Percentiles rank a stretch among this genome's conserved stretches.
These are phyloP conservation scores for Albugo laibachii DNA, from an alignment of 352 stramenopile genomes.

Conservation along the genomic window DNA sequence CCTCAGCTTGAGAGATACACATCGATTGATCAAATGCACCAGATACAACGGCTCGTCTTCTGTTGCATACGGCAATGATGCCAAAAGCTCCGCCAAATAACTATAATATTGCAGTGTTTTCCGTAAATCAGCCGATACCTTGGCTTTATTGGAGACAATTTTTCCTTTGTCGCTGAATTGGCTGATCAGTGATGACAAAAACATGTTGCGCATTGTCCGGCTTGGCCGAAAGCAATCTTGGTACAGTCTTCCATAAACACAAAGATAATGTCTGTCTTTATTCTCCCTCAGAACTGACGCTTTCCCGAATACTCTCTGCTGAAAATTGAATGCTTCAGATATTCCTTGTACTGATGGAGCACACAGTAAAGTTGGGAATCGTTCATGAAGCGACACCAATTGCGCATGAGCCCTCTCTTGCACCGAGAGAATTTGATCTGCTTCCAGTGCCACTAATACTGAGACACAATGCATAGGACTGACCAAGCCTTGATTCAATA, in stretches of 20 bases:
- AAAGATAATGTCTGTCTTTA: constrained; percentile 51
- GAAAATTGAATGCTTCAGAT: constrained; percentile 37
- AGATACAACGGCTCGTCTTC: constrained; percentile 71
- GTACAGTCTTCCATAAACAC: constrained; percentile 54
- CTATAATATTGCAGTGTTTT: constrained; percentile 20
- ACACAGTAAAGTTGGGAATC: constrained; percentile 28
- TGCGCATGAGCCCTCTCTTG: constrained; percentile 47
- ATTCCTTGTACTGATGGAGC: constrained; percentile 41
- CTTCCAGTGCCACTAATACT: constrained; percentile 55
- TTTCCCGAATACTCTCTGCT: constrained; percentile 29
- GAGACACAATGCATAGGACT: constrained; percentile 60
- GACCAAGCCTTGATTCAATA: constrained; percentile 63
- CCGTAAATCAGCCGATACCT: constrained; percentile 15
- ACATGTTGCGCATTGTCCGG: constrained; percentile 24
- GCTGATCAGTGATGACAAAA: constrained; percentile 44
- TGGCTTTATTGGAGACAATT: constrained; percentile 13
- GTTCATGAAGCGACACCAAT: constrained; percentile 34
- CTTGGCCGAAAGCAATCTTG: constrained; percentile 25
- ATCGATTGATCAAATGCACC: constrained; percentile 77
- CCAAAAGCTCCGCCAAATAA: constrained; percentile 49
- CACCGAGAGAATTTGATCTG: constrained; percentile 41
- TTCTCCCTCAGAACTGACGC: constrained; percentile 26
- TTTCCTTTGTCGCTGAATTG: constrained; percentile 41
- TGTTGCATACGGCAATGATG: constrained; percentile 50
- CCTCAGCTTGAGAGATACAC: constrained; percentile 58